Conservation (phyloP, 1,284 basidiomycete genomes). For the Malassezia arunalokei region DNA sequence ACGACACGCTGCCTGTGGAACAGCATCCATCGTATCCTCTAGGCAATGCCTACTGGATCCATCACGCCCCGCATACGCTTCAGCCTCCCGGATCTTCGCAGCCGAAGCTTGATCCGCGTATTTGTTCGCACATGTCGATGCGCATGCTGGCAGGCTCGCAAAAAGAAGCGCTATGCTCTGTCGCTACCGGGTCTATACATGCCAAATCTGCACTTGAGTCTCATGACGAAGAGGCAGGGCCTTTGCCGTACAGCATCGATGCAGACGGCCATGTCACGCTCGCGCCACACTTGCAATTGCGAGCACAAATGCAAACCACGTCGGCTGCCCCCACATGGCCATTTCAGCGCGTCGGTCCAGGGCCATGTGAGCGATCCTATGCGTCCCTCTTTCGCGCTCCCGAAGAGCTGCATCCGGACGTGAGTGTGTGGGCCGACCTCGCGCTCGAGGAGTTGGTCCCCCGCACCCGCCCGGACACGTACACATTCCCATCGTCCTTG, state of each 20-base stretch:
- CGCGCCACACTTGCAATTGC: slow-evolving; percentile 15
- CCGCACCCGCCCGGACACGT: slow-evolving; percentile 1
- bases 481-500: slow-evolving; percentile 6
- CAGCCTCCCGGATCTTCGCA: slow-evolving; percentile 15
- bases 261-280: slow-evolving; percentile 8
- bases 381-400: slow-evolving; percentile 21
- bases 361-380: slow-evolving; percentile 19
- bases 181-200: slow-evolving; percentile 6
- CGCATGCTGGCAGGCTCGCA: neutral
- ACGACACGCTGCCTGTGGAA: slow-evolving; percentile 33
- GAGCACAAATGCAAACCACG: slow-evolving; percentile 7
- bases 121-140: slow-evolving; percentile 9
- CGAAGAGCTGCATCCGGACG: slow-evolving; percentile 12
- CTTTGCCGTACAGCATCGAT: neutral
- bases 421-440: slow-evolving; percentile 34
- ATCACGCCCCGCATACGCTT: slow-evolving; percentile 13
- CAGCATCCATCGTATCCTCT: slow-evolving; percentile 36
- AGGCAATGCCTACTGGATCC: slow-evolving; percentile 21
- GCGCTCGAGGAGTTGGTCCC: slow-evolving; percentile 29
- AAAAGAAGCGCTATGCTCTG: slow-evolving; percentile 7
- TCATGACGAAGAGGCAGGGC: neutral
- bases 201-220: slow-evolving; percentile 7
- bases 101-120: slow-evolving; percentile 13
- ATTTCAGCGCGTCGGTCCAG: slow-evolving; percentile 26
- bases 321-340: slow-evolving; percentile 21